phyloP scores from a whole-genome alignment of 2,329 filamentous ascomycete species.

The Blastomyces percursus region DNA sequence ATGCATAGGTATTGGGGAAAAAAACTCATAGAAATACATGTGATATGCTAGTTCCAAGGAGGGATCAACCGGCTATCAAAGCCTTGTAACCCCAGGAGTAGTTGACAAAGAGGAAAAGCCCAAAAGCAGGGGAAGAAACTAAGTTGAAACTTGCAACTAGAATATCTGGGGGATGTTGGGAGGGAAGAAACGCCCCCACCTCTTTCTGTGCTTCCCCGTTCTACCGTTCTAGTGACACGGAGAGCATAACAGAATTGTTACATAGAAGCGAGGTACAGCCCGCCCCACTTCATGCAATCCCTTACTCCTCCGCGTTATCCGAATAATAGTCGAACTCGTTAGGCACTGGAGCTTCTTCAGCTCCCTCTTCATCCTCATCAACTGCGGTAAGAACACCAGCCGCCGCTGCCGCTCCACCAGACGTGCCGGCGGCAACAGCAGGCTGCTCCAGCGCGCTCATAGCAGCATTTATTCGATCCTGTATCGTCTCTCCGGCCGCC shows the following conservation, averaged over 20 bases:
- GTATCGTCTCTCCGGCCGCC: conserved; percentile 30
- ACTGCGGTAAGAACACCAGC: conserved; percentile 75
- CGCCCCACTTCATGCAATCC: not conserved
- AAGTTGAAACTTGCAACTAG: not conserved
- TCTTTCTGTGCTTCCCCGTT: not conserved
- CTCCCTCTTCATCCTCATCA: conserved; percentile 54
- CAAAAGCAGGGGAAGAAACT: not conserved
- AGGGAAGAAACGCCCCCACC: not conserved
- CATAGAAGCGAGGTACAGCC: not conserved
- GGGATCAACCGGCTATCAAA: no score
- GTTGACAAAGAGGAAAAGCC: not conserved
- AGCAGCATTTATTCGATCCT: conserved; percentile 34
- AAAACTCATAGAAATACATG: conserved; percentile 5
- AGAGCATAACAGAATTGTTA: not conserved
- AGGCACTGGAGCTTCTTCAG: conserved; percentile 38
- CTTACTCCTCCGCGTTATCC: conserved; percentile 26
- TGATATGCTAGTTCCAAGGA: not conserved
- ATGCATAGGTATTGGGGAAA: not conserved
- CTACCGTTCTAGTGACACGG: not conserved
- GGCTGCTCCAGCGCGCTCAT: conserved; percentile 22
- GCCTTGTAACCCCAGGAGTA: not conserved
- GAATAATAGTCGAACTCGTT: conserved; percentile 39
- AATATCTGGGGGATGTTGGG: not conserved
- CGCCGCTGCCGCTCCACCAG: conserved; percentile 54
- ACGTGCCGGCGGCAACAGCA: conserved; percentile 16